A percentile compares a stretch with the other conserved stretches of the same genome.
Evolutionary conservation across 768 basidiomycete genomes (phyloP).

Genomic region (Rhizopogon roseolus): DNA sequence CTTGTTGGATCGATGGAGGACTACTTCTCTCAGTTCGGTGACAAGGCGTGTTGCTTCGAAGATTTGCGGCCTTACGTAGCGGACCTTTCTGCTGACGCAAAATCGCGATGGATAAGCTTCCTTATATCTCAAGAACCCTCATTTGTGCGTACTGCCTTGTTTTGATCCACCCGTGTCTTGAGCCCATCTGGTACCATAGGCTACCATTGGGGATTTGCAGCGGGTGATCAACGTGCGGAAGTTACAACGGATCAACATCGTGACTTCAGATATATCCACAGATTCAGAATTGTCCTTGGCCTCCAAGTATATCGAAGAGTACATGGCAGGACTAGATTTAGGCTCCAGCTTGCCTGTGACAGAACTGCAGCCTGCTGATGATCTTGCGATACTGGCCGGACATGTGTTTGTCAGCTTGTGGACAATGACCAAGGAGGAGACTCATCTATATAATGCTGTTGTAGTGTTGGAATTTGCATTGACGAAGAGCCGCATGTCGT

Average conservation of each 20-base stretch:
- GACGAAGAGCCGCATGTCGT: slow-evolving; percentile 71
- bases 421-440: slow-evolving; percentile 48
- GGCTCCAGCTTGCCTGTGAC: slow-evolving; percentile 63
- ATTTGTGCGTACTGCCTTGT: slow-evolving; percentile 37
- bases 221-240: slow-evolving; percentile 73
- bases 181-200: slow-evolving; percentile 28
- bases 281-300: slow-evolving; percentile 54
- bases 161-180: not conserved
- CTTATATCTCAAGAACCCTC: slow-evolving; percentile 42
- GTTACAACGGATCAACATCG: slow-evolving; percentile 58
- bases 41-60: slow-evolving; percentile 85
- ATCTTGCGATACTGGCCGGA: slow-evolving; percentile 71
- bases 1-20: slow-evolving; percentile 49
- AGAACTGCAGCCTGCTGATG: slow-evolving; percentile 86
- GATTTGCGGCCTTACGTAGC: slow-evolving; percentile 68
- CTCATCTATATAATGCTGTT: slow-evolving; percentile 59
- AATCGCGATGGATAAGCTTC: slow-evolving; percentile 49
- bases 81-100: slow-evolving; percentile 40
- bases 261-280: slow-evolving; percentile 42
- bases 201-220: slow-evolving; percentile 49
- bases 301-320: slow-evolving; percentile 50
- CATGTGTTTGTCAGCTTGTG: slow-evolving; percentile 65
- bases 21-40: slow-evolving; percentile 71
- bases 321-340: slow-evolving; percentile 62
- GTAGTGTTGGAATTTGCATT: slow-evolving; percentile 69